A percentile compares a stretch with the other conserved stretches of the same genome.
Conservation (phyloP, 1,284 basidiomycete genomes). For the Malassezia restricta region DNA sequence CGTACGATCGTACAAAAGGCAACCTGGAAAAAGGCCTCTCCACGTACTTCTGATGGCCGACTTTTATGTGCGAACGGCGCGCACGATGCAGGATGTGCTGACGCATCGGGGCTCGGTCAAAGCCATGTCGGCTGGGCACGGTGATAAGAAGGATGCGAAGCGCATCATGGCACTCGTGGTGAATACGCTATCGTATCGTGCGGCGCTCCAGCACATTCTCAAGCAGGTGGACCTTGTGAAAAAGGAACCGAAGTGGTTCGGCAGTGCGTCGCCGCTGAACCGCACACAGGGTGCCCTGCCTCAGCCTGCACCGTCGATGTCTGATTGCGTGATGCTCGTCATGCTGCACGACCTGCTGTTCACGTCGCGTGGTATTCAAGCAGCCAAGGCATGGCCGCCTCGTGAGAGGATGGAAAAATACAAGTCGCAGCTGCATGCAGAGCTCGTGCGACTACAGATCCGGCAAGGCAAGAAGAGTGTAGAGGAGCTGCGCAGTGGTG, state of each 20-base stretch:
- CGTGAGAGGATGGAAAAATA: constrained; percentile 52
- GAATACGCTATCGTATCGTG: constrained; percentile 28
- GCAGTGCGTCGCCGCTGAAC: neutral
- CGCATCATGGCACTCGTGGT: constrained; percentile 31
- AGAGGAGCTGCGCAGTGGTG: constrained; percentile 31
- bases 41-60: constrained; percentile 22
- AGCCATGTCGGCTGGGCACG: constrained; percentile 19
- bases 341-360: constrained; percentile 38
- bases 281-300: neutral
- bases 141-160: constrained; percentile 20
- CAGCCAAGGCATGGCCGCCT: constrained; percentile 34
- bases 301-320: neutral
- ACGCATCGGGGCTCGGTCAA: constrained; percentile 32
- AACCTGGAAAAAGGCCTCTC: too few relatives aligned
- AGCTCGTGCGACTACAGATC: constrained; percentile 72
- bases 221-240: constrained; percentile 15
- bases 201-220: constrained; percentile 20
- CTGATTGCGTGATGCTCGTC: constrained; percentile 26
- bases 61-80: constrained; percentile 32
- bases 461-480: constrained; percentile 21
- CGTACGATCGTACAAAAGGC: neutral
- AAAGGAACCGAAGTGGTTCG: constrained; percentile 22
- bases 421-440: constrained; percentile 72
- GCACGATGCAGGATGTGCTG: constrained; percentile 25
- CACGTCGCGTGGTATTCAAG: constrained; percentile 28